These are phyloP conservation scores for Solanum sitiens DNA, from an alignment of 257 asterid species.

Conservation along the genomic window DNA sequence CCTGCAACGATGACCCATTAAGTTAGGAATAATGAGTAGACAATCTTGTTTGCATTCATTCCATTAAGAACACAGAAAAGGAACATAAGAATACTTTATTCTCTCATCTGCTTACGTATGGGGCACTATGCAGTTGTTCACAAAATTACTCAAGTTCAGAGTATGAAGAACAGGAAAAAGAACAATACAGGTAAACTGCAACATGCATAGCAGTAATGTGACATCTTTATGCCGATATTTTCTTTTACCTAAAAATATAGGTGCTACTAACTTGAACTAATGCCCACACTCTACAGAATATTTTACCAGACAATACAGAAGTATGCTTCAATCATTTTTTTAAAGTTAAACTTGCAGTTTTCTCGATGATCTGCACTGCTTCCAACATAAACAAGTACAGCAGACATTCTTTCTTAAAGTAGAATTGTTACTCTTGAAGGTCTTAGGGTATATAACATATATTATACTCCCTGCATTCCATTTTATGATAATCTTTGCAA, in stretches of 20 bases:
- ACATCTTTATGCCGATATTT: neutral
- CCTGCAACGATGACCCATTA: constrained; percentile 25
- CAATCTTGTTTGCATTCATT: neutral
- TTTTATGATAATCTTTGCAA: neutral
- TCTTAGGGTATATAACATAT: neutral
- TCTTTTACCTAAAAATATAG: neutral
- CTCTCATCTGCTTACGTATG: neutral
- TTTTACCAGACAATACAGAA: neutral
- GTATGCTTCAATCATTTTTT: neutral
- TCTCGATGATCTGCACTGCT: neutral
- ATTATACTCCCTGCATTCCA: neutral
- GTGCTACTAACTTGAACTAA: neutral
- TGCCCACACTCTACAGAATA: neutral
- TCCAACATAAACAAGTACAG: neutral
- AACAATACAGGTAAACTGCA: neutral
- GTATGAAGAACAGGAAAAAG: neutral
- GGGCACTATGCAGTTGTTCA: neutral
- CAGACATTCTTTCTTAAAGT: neutral
- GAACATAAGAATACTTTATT: neutral
- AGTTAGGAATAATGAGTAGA: neutral
- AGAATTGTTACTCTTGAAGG: neutral
- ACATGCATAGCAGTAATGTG: neutral
- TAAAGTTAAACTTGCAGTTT: neutral
- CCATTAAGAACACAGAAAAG: neutral
- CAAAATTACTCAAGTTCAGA: neutral